phyloP scores from a whole-genome alignment of 2,329 filamentous ascomycete species.

The Diplodia seriata region DNA sequence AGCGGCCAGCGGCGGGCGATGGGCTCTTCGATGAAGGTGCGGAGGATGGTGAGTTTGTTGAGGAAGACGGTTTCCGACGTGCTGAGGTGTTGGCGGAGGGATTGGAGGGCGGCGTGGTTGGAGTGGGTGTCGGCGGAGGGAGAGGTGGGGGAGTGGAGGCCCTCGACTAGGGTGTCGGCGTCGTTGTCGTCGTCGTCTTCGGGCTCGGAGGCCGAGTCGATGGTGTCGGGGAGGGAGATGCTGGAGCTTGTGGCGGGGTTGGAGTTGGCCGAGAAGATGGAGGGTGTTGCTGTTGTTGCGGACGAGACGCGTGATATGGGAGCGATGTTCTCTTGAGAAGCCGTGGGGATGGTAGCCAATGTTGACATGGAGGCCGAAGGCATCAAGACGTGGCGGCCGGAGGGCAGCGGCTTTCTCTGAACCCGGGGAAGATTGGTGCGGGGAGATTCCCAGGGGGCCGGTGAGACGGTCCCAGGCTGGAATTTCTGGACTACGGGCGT shows the following conservation, averaged over 20 bases:
- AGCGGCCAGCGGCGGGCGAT: conserved; percentile 41
- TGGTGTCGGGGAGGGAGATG: conserved; percentile 20
- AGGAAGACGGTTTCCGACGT: conserved; percentile 19
- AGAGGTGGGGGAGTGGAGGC: not conserved
- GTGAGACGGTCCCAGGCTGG: not conserved
- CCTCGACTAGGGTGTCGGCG: conserved; percentile 37
- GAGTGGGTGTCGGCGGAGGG: not conserved
- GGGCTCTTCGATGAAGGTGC: conserved; percentile 41
- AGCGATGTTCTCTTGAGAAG: not conserved
- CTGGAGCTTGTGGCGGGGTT: conserved; percentile 4
- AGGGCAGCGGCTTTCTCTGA: conserved; percentile 18
- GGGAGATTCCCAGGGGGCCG: not conserved
- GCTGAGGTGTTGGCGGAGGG: conserved; percentile 4
- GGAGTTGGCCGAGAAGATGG: conserved; percentile 14
- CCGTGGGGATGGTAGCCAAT: not conserved
- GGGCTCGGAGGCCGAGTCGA: conserved; percentile 15
- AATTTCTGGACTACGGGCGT: not conserved
- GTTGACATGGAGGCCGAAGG: conserved; percentile 8
- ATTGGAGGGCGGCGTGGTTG: not conserved
- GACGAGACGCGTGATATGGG: not conserved
- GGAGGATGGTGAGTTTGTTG: conserved; percentile 37
- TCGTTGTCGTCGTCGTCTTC: conserved; percentile 26
- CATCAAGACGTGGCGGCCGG: conserved; percentile 6
- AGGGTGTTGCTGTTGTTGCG: conserved; percentile 1
- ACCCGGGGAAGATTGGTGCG: not conserved